Base-by-base conservation (phyloP, 148 eudicot species). In the Beta vulgaris region DNA sequence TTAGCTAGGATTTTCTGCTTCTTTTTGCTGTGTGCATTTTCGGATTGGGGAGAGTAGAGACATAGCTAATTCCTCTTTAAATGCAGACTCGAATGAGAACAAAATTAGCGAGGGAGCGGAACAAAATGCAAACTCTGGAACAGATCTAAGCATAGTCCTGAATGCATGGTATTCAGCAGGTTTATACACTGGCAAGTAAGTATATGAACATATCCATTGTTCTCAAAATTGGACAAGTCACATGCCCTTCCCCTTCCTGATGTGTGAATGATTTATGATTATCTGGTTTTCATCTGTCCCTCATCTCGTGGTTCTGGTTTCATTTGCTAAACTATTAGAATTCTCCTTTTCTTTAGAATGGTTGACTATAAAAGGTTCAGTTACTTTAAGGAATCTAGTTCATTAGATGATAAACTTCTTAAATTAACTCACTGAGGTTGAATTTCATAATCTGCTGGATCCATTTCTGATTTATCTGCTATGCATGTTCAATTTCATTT, bases 131-230 rank as follows among this genome's bases (percentile, higher is more conserved):
- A 73, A 72, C 25, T 62, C 78, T 71, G 85, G 77, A 72, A 88
- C 96, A 19, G 93, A 90, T 87, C 85, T 93, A 71, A 81, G 78
- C 73, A 86, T 39, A 73, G 95, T 93, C 68, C 68, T 91, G 76
- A 90, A 79, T 80, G 91, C 98, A 74, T 93, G 98, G 97, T 93
- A 87, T 80, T 80, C 90, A 71, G 98, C 95, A 1, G 98, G 98
- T 16, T 82, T 93, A 76, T 83, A 93, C 84, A 93, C 98, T 77
- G 97, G 95, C 83, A 93, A 90, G 98, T 93, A 82, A 93, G 98
- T 80, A 68, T 35, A 59, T 23, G 23, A 39, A n/a, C 58, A 65
- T 32, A 13, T 53, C 44, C 61, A 55, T 16, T 43, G 36, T 71
- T 63, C 57, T 44, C 13, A 60, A 58, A 43, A 67, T 36, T 66